phyloP scores from a whole-genome alignment of 768 basidiomycete species.

The Pleurotus pulmonarius region DNA sequence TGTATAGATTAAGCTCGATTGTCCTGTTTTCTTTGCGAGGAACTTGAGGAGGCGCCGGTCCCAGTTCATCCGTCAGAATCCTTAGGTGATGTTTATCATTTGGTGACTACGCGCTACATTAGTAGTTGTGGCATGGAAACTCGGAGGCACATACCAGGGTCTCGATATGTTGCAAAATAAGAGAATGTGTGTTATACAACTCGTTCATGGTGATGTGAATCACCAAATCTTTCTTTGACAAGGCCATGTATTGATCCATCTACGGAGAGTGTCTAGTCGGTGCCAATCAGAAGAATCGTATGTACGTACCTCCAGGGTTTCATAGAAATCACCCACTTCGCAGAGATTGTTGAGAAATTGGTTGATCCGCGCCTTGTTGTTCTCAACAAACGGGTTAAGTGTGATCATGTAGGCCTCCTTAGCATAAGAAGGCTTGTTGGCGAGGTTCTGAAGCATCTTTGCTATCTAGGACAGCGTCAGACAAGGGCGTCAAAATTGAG shows the following conservation, averaged over 20 bases:
- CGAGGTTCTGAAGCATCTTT: conserved; percentile 99
- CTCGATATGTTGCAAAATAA: conserved; percentile 94
- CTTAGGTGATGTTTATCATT: conserved; percentile 98
- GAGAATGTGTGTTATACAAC: conserved; percentile 96
- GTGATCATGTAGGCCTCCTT: conserved; percentile 99
- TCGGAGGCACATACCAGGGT: conserved; percentile 53
- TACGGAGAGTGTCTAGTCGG: conserved; percentile 25
- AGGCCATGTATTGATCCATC: conserved; percentile 99
- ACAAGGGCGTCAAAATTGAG: neutral
- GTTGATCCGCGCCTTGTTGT: conserved; percentile 97
- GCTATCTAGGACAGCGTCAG: conserved; percentile 64
- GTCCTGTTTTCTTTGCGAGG: conserved; percentile 97
- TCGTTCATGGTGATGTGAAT: conserved; percentile 99
- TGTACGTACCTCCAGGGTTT: conserved; percentile 85
- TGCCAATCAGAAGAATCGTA: neutral
- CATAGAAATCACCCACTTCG: conserved; percentile 99
- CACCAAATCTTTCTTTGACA: conserved; percentile 97
- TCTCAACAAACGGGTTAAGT: conserved; percentile 97
- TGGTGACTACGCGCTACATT: conserved; percentile 62
- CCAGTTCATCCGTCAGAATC: conserved; percentile 94
- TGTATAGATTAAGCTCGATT: conserved; percentile 88
- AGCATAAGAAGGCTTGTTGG: conserved; percentile 96
- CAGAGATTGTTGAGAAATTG: conserved; percentile 95
- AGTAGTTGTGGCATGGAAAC: conserved; percentile 4
- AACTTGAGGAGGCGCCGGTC: conserved; percentile 89